Evolutionary conservation across 2,329 filamentous ascomycete species (phyloP), one percentile per base, ranked within the genome.

Genomic region (Aspergillus spinulosporus): DNA sequence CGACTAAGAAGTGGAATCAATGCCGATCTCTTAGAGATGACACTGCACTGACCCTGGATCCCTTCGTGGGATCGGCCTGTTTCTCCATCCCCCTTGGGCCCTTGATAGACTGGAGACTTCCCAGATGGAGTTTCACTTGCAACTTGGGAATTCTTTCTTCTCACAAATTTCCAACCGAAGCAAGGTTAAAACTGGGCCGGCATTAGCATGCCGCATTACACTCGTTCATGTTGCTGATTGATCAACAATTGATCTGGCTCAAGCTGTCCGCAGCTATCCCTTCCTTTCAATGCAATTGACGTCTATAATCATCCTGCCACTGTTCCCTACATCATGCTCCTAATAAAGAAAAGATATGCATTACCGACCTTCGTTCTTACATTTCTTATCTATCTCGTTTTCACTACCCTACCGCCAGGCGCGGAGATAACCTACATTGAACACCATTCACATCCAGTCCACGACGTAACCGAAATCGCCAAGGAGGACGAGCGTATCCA

Each of bases 401-500:
- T 66, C 52, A 57, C 56, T 28, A 65, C 46, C 61, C 58, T 67
- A 40, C 66, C 64, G 52, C 62, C 64, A 31, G 57, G 59, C 46
- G 49, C 59, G 57, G 52, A 59, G 43, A n/a, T 57, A 54, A 49
- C 57, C 42, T 45, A 62, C 43, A 49, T 57, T 50, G 40, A 64
- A 32, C 12, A 65, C 57, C 37, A 58, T 59, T 31, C 53, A 57
- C 36, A 58, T 59, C 34, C 54, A 56, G 43, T 62, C 31, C 6
- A 62, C 51, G 26, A 58, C 57, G 32, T 49, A 56, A 59, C 58
- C 26, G 52, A 36, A 31, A 40, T 7, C 42, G n/a, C 52, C 44
- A 48, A 50, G 40, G 48, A 57, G 21, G 21, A 21, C n/a, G 37
- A 51, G 29, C 51, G 49, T 9, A 64, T 71, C 29, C 88, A 92